phyloP scores from a whole-genome alignment of 495 filamentous ascomycete genomes.

The Penicillium samsonianum region DNA sequence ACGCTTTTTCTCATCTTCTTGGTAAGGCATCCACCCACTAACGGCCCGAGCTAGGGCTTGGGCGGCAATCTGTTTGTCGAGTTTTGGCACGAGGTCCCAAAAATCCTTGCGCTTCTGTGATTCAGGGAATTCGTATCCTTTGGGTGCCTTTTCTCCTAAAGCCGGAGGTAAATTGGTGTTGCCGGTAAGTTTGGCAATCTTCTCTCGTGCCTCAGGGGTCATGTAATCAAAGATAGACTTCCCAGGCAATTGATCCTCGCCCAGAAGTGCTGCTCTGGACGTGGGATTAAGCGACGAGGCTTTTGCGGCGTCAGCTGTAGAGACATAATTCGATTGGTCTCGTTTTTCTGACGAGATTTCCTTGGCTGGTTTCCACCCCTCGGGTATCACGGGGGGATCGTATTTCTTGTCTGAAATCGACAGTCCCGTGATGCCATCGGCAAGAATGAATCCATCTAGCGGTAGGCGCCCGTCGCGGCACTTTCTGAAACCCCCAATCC shows the following conservation, averaged over 20 bases:
- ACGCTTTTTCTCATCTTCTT: slow-evolving; percentile 76
- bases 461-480: slow-evolving; percentile 89
- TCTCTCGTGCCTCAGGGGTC: slow-evolving; percentile 74
- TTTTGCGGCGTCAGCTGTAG: slow-evolving; percentile 72
- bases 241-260: slow-evolving; percentile 78
- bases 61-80: slow-evolving; percentile 72
- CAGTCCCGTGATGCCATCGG: slow-evolving; percentile 56
- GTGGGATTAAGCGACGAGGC: slow-evolving; percentile 75
- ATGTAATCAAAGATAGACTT: slow-evolving; percentile 97
- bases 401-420: slow-evolving; percentile 64
- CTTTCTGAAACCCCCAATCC: slow-evolving; percentile 63
- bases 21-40: slow-evolving; percentile 80
- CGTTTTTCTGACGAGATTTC: slow-evolving; percentile 48
- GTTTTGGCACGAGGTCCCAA: slow-evolving; percentile 65
- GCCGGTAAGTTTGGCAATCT: slow-evolving; percentile 73
- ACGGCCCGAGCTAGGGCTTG: slow-evolving; percentile 74
- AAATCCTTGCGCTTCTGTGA: slow-evolving; percentile 60
- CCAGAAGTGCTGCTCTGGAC: slow-evolving; percentile 76
- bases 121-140: slow-evolving; percentile 60
- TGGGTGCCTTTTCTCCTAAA: slow-evolving; percentile 67
- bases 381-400: slow-evolving; percentile 71
- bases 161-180: slow-evolving; percentile 76
- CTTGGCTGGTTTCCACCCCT: slow-evolving; percentile 68
- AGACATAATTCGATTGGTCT: slow-evolving; percentile 54
- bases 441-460: slow-evolving; percentile 81